Base-by-base conservation (phyloP, 1,139 yeast species). In the Yamadazyma diddensiae region DNA sequence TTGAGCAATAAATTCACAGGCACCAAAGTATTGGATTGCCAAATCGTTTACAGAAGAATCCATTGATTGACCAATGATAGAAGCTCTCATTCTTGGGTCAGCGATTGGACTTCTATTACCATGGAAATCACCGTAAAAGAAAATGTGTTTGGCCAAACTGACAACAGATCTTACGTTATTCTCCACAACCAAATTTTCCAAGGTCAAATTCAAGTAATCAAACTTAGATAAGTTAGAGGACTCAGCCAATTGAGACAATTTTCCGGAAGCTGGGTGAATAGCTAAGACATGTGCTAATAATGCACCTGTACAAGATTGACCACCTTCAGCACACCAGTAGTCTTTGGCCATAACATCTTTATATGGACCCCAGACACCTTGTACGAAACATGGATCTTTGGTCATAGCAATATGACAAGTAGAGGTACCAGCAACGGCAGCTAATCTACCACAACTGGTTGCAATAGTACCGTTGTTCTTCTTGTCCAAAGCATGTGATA, bases 291-390 rank as follows among this genome's bases (percentile, higher is more conserved):
- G 95, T 3, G 92, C 94, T 47, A 92, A 71, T 31, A 92, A 71
- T 22, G 94, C 96, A 45, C 98, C 98, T 2, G 98, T 92, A 53
- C 95, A 84, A 14, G 94, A 83, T 60, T 92, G 98, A 13, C 98
- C 98, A 52, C 98, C 98, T 63, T 92, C 98, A n/a, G 97, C 95
- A 48, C 88, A 72, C 97, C 97, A 92, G 51, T 73, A 82, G 9
- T 81, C 88, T 22, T 86, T 84, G 13, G 94, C 85, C 68, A 92
- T 72, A 8, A 86, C 95, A 56, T 90, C 95, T 50, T 88, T 75
- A 62, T 92, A 92, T 3, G 98, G 98, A 14, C 98, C 98, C 98
- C 98, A 92, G 21, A 92, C 97, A 37, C 98, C 98, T 30, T 87
- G 79, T 10, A 92, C 97, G 56, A 92, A 90, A 30, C 87, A 77